Conservation (phyloP, 208 protist genomes). For the Leishmania arabica region DNA sequence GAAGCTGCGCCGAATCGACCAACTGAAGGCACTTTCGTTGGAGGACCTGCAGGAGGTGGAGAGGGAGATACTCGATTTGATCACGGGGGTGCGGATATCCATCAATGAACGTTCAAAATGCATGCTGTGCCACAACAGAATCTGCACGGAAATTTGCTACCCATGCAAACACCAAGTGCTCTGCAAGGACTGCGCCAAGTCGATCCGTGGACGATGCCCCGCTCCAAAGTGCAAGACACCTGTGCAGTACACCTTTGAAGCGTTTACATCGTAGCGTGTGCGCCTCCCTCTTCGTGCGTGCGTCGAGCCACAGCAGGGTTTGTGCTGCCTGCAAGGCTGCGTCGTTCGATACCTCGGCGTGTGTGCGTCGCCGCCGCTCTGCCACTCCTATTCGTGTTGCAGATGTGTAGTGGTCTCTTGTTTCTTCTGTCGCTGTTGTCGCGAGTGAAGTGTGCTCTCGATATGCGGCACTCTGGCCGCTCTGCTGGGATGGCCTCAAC, state of each 20-base stretch:
- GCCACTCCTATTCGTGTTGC: not conserved
- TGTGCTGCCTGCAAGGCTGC: not conserved
- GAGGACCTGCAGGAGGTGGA: conserved; percentile 88
- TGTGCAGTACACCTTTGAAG: conserved; percentile 74
- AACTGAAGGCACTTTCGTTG: conserved; percentile 47
- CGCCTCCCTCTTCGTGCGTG: not conserved
- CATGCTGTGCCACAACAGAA: conserved; percentile 69
- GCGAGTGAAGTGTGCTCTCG: not conserved
- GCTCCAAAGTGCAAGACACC: conserved; percentile 57
- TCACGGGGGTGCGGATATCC: conserved; percentile 64
- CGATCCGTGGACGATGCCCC: conserved; percentile 69
- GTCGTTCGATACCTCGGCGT: not conserved
- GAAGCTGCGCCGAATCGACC: conserved; percentile 58
- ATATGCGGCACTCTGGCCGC: not conserved
- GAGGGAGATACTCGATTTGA: conserved; percentile 79
- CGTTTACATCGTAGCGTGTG: conserved; percentile 57
- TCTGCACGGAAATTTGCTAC: conserved; percentile 89
- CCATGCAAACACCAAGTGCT: conserved; percentile 91
- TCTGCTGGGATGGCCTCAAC: not conserved
- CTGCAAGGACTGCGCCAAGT: conserved; percentile 78
- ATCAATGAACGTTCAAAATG: conserved; percentile 90
- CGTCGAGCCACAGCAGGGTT: not conserved
- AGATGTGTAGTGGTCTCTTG: not conserved
- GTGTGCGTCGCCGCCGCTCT: not conserved
- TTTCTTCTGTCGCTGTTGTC: not conserved